Evolutionary conservation across 73 alveolate genomes (phyloP), one percentile per base, ranked within the genome.

Genomic region (Symbiodinium natans): DNA sequence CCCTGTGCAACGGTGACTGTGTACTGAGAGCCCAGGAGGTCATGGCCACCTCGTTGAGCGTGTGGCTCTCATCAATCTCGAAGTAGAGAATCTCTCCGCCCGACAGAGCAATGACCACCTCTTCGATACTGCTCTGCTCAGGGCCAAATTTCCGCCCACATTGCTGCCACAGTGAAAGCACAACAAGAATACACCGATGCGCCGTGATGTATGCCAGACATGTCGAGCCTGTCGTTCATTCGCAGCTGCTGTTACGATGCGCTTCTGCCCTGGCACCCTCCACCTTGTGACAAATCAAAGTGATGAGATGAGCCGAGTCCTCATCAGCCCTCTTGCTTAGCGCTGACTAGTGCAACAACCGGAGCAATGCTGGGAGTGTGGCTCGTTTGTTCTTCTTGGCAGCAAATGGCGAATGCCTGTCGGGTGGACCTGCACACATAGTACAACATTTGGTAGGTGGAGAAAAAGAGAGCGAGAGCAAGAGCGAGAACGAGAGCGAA

Each of bases 51-150:
- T 92, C 98, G 92, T 92, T 92, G 31, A 92, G 83, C 17, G 98
- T 92, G 83, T 92, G 98, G 92, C 98, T 92, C 85, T 92, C 98
- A 93, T 99, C 99, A 92, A 99, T 99, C 99, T 99, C 99, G 93
- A 99, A 99, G 99, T 99, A 99, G 39, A 99, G 98, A 39, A 99
- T 99, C 94, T 99, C 99, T 29, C 99, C 99, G 33, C 99, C 99
- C 90, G 99, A 99, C 99, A 99, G 88, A 11, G 99, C 99, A 83
- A 99, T 99, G 31, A 99, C 99, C 15, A 99, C 99, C 99, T 99
- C 99, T 83, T 99, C 38, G 80, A n/a, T 3, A 23, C 9, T 63
- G 2, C 80, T 52, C n/a, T n/a, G 59, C 21, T 46, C 13, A 13
- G 59, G 6, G 59, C 6, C 59, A 46, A 46, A 46, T 46, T n/a